Conservation (phyloP, 768 basidiomycete genomes). For the Lactifluus echinatus region DNA sequence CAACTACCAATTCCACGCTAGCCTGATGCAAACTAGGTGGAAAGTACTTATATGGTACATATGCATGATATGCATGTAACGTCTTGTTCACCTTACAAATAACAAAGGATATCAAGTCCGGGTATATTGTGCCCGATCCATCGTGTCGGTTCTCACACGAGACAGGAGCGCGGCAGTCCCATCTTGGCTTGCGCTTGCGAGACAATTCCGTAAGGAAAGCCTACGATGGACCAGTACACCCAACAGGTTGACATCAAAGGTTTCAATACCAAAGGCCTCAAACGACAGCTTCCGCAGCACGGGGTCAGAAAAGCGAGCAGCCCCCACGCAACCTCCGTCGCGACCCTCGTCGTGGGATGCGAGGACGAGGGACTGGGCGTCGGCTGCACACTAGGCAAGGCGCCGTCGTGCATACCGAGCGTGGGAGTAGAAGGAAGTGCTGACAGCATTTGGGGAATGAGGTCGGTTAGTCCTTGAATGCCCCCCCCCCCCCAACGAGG, state of each 20-base stretch:
- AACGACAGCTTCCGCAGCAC: neutral
- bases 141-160: neutral
- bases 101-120: neutral
- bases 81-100: neutral
- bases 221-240: constrained; percentile 1
- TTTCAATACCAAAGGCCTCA: neutral
- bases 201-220: neutral
- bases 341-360: neutral
- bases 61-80: too few species aligned
- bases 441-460: constrained; percentile 4
- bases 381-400: neutral
- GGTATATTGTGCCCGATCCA: neutral
- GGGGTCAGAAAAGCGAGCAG: constrained; percentile 7
- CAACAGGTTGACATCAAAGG: neutral
- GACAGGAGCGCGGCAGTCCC: neutral
- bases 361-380: constrained; percentile 6
- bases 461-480: neutral
- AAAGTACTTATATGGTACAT: neutral
- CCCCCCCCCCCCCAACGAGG: neutral
- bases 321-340: constrained; percentile 13
- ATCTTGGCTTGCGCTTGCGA: neutral
- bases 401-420: neutral
- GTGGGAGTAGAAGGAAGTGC: neutral
- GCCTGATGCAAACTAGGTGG: neutral
- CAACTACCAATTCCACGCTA: neutral